Conservation (phyloP, 805 yeast genomes). For the Metschnikowia noctiluminum region DNA sequence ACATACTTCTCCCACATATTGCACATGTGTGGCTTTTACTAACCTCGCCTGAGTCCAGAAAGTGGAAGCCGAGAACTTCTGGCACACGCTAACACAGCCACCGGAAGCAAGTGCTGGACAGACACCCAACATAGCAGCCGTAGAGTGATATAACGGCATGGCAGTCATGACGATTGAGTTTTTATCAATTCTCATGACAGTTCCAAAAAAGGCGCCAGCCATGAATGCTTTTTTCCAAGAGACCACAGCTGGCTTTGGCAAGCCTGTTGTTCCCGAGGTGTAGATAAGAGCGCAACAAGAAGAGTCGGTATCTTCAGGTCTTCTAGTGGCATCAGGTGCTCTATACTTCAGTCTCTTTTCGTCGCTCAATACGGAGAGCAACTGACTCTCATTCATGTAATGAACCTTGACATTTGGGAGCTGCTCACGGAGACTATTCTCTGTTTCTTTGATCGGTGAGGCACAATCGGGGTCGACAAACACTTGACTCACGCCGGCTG, state of each 20-base stretch:
- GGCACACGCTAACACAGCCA: slow-evolving; percentile 72
- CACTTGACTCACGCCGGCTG: slow-evolving; percentile 60
- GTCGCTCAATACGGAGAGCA: slow-evolving; percentile 41
- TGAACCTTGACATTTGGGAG: slow-evolving; percentile 40
- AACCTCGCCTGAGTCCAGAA: slow-evolving; percentile 88
- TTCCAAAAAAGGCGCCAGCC: slow-evolving; percentile 69
- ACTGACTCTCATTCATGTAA: slow-evolving; percentile 50
- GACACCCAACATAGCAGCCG: slow-evolving; percentile 85
- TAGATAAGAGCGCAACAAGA: slow-evolving; percentile 72
- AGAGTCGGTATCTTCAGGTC: slow-evolving; percentile 53
- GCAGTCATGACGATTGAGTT: slow-evolving; percentile 72
- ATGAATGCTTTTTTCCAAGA: slow-evolving; percentile 81
- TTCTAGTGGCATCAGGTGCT: slow-evolving; percentile 54
- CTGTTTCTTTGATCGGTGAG: slow-evolving; percentile 49
- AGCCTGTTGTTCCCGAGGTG: slow-evolving; percentile 93
- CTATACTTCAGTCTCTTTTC: slow-evolving; percentile 47
- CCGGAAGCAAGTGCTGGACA: slow-evolving; percentile 64
- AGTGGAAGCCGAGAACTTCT: slow-evolving; percentile 76
- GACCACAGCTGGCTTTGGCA: slow-evolving; percentile 91
- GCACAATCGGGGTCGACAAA: slow-evolving; percentile 74
- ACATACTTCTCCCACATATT: slow-evolving; percentile 94
- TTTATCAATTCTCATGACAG: slow-evolving; percentile 56
- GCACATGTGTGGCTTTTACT: slow-evolving; percentile 72
- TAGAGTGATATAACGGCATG: slow-evolving; percentile 94
- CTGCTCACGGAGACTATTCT: slow-evolving; percentile 33